Conservation (phyloP, 2,329 filamentous ascomycete species). For the Sclerotinia subarctica region DNA sequence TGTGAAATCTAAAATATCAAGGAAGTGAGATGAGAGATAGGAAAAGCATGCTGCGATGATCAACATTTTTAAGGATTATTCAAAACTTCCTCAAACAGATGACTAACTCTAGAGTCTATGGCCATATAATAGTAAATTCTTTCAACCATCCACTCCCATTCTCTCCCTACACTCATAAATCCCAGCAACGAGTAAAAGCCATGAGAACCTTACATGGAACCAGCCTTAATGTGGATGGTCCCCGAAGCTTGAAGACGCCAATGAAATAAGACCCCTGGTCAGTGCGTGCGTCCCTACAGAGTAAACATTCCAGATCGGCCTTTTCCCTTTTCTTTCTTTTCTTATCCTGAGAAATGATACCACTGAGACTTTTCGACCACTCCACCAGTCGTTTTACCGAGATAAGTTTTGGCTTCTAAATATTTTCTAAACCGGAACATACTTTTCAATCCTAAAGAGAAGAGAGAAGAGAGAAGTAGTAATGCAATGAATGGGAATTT, state of each 20-base stretch:
- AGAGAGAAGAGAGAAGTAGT: neutral
- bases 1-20: too few relatives aligned
- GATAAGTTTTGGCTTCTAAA: neutral
- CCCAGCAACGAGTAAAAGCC: slow-evolving; percentile 4
- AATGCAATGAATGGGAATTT: neutral
- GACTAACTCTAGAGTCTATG: slow-evolving; percentile 3
- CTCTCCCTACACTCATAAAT: neutral
- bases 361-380: neutral
- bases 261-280: slow-evolving; percentile 17
- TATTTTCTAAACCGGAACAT: neutral
- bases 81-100: neutral
- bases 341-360: neutral
- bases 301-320: slow-evolving; percentile 12
- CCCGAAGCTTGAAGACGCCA: slow-evolving; percentile 22
- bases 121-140: neutral
- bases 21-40: neutral
- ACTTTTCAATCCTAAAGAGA: neutral
- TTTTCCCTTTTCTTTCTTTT: neutral
- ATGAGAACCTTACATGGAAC: slow-evolving; percentile 8
- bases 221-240: slow-evolving; percentile 13
- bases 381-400: neutral
- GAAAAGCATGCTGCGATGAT: neutral
- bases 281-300: slow-evolving; percentile 3
- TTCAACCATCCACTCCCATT: too few relatives aligned
- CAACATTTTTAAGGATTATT: neutral